Base-by-base conservation (phyloP, 139 green algal species). In the Picochlorum costavermella region DNA sequence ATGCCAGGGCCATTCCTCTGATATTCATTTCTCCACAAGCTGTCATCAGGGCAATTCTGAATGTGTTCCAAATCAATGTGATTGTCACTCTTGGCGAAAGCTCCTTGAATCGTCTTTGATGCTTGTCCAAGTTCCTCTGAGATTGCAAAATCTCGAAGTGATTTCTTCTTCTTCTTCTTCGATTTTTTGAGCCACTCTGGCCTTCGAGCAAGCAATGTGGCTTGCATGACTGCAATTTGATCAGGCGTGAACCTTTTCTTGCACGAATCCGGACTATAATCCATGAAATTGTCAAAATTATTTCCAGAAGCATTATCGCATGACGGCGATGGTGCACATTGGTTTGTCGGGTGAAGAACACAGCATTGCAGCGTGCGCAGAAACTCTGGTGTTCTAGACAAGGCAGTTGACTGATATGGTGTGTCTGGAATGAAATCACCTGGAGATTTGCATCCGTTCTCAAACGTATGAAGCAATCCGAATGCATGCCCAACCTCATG, bases 281-380 rank as follows among this genome's bases (percentile, higher is more conserved):
- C 46, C 46, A 53, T 53, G 46, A 53, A 53, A 53, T 53, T 53
- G 17, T 53, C 46, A 53, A 53, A 53, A 53, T 53, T 53, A 26
- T 20, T 53, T 26, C 46, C 46, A 1, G 46, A 25, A 5, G 3
- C 46, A 12, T 26, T 53, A 1, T 53, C 14, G 17, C 46, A 53
- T 20, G 46, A 20, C 10, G 46, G 6, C 17, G 46, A 11, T 23
- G 46, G 16, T 9, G 46, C 46, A 53, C 46, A 53, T 53, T 53
- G 4, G 16, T 9, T 20, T 53, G 46, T 53, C 4, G 46, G 46
- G 12, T 53, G 46, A 2, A 53, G 12, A 26, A 53, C 46, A 25
- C 46, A 53, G 12, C 46, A 53, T 11, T 53, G 46, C 46, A 53
- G 46, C 16, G 46, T 53, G 17, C 17, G 46, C 46, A 53, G 46